Evolutionary conservation across 768 basidiomycete genomes (phyloP).

Genomic region (Suillus alpinus): DNA sequence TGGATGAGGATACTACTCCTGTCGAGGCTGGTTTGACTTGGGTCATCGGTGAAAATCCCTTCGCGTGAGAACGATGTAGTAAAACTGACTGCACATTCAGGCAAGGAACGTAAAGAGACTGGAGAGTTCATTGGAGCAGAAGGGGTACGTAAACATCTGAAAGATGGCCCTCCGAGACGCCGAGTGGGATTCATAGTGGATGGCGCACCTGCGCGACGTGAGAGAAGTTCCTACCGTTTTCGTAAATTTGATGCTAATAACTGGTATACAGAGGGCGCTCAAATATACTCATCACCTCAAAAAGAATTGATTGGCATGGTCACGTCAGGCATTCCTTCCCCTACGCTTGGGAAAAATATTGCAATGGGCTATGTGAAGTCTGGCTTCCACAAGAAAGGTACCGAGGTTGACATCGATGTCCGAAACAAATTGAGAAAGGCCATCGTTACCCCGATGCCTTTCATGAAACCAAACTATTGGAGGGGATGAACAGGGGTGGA

Average conservation of each 20-base stretch:
- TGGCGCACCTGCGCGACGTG: slow-evolving; percentile 84
- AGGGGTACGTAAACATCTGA: slow-evolving; percentile 69
- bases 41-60: slow-evolving; percentile 73
- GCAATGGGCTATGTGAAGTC: slow-evolving; percentile 90
- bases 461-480: slow-evolving; percentile 80
- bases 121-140: slow-evolving; percentile 80
- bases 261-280: slow-evolving; percentile 63
- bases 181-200: slow-evolving; percentile 83
- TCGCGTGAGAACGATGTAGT: background rate
- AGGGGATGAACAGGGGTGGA: slow-evolving; percentile 41
- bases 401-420: slow-evolving; percentile 79
- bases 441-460: slow-evolving; percentile 81
- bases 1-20: slow-evolving; percentile 83
- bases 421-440: slow-evolving; percentile 77
- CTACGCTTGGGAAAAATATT: slow-evolving; percentile 85
- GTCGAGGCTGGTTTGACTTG: slow-evolving; percentile 90
- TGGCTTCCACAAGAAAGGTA: slow-evolving; percentile 90
- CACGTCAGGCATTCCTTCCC: slow-evolving; percentile 96
- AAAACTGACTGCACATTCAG: slow-evolving; percentile 34
- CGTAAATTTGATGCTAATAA: background rate
- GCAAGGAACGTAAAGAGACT: slow-evolving; percentile 74
- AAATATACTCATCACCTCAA: slow-evolving; percentile 57
- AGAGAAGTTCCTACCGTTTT: slow-evolving; percentile 18
- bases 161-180: slow-evolving; percentile 71
- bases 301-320: slow-evolving; percentile 68